Evolutionary conservation across 805 yeast species (phyloP).

Genomic region (Cyberlindnera amylophila): DNA sequence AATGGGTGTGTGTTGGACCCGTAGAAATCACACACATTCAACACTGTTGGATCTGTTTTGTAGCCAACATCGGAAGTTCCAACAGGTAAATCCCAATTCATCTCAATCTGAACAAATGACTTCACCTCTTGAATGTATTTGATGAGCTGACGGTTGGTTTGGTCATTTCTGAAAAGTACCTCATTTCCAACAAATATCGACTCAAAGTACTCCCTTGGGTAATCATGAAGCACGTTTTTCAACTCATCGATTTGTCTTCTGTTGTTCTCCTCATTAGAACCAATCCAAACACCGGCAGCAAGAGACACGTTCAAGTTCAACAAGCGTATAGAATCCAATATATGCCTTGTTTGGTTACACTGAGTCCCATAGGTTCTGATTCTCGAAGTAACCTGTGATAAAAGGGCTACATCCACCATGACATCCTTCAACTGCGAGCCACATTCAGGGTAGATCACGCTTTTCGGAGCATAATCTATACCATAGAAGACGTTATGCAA

Average conservation of each 20-base stretch:
- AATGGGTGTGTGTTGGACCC: conserved; percentile 71
- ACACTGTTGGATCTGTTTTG: conserved; percentile 35
- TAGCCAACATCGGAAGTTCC: conserved; percentile 64
- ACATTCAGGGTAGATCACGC: conserved; percentile 51
- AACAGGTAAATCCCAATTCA: conserved; percentile 42
- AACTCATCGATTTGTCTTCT: conserved; percentile 42
- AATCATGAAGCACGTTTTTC: conserved; percentile 37
- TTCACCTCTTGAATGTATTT: conserved; percentile 41
- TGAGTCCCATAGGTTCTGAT: conserved; percentile 59
- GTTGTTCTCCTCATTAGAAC: conserved; percentile 41
- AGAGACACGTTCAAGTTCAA: conserved; percentile 52
- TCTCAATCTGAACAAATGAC: conserved; percentile 31
- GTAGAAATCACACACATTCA: conserved; percentile 46
- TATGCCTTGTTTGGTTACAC: conserved; percentile 51
- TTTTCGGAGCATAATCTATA: conserved; percentile 54
- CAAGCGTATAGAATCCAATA: conserved; percentile 49
- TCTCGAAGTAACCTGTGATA: conserved; percentile 57
- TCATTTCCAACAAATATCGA: conserved; percentile 60
- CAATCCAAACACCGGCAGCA: conserved; percentile 63
- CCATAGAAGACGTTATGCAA: conserved; percentile 47
- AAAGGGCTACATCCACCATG: conserved; percentile 48
- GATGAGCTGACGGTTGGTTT: conserved; percentile 34
- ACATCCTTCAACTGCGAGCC: conserved; percentile 46
- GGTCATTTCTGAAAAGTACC: conserved; percentile 52
- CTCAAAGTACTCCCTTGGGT: conserved; percentile 46